Percentiles rank a stretch among this genome's conserved stretches.
phyloP scores from a whole-genome alignment of 2,329 filamentous ascomycete species.

The Graphiopsis chlorocephala region DNA sequence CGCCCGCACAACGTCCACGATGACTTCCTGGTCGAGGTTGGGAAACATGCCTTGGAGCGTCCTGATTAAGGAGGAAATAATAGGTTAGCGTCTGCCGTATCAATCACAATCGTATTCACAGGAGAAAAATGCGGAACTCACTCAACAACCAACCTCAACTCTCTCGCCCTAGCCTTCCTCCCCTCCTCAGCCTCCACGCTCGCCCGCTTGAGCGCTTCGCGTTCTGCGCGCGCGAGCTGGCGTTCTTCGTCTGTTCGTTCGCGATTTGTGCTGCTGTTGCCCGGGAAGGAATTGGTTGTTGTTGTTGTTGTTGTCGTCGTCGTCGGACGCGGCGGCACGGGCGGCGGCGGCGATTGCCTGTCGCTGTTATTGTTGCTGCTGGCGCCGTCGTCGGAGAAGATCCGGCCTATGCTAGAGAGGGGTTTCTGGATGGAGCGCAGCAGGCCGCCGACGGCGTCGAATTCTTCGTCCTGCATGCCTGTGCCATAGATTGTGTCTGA shows the following conservation, averaged over 20 bases:
- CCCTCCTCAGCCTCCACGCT: constrained; percentile 88
- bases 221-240: constrained; percentile 66
- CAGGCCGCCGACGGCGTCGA: constrained; percentile 77
- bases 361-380: constrained; percentile 18
- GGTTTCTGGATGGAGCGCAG: constrained; percentile 89
- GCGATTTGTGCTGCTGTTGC: neutral
- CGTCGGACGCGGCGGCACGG: neutral
- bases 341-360: constrained; percentile 35
- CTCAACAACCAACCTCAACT: constrained; percentile 89
- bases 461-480: constrained; percentile 39
- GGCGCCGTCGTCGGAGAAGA: constrained; percentile 73
- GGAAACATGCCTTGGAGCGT: constrained; percentile 96
- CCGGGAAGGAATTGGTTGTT: neutral
- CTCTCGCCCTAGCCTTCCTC: constrained; percentile 73
- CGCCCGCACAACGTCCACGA: constrained; percentile 92
- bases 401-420: constrained; percentile 85
- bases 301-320: too few relatives aligned
- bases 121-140: constrained; percentile 31
- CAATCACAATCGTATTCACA: too few relatives aligned
- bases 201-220: constrained; percentile 84
- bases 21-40: constrained; percentile 87
- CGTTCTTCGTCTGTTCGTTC: constrained; percentile 22
- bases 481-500: constrained; percentile 14
- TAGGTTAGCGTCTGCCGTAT: neutral
- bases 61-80: constrained; percentile 29